Conservation (phyloP, 345 rosid genomes). For the Moringa oleifera region DNA sequence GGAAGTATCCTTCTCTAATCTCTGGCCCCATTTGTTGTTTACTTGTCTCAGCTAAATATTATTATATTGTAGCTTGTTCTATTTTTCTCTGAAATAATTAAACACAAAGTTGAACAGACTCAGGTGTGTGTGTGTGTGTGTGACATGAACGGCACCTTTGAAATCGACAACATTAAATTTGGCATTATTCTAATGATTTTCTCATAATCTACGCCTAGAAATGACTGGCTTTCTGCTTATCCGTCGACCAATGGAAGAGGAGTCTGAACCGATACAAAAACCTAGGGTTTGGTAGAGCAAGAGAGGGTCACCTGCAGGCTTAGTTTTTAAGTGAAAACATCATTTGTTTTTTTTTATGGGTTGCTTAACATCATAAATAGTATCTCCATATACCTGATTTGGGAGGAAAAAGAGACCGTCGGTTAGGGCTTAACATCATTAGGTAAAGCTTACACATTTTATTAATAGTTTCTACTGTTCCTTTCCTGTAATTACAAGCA, state of each 20-base stretch:
- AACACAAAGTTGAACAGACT: slow-evolving; percentile 10
- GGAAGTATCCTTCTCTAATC: too few species aligned
- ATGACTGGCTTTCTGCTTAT: slow-evolving; percentile 5
- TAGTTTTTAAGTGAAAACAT: slow-evolving; percentile 14
- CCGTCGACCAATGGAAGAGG: slow-evolving; percentile 21
- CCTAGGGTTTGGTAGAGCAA: slow-evolving; percentile 23
- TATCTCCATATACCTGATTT: slow-evolving; percentile 7
- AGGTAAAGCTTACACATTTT: slow-evolving; percentile 22
- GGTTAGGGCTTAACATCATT: slow-evolving; percentile 39
- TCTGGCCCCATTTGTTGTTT: too few species aligned
- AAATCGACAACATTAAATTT: too few species aligned
- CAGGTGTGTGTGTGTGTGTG: not conserved
- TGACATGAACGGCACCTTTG: too few species aligned
- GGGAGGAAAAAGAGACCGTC: slow-evolving; percentile 8
- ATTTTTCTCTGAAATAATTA: not conserved
- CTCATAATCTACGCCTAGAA: slow-evolving; percentile 9
- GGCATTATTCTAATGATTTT: slow-evolving; percentile 21
- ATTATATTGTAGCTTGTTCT: not conserved
- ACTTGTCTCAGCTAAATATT: too few species aligned
- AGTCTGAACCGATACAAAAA: slow-evolving; percentile 15
- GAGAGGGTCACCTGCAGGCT: slow-evolving; percentile 21
- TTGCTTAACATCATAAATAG: too few species aligned
- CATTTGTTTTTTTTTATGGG: slow-evolving; percentile 3
- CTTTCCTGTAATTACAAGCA: slow-evolving; percentile 20
- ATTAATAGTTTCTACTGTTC: slow-evolving; percentile 14